These are phyloP conservation scores for Clonostachys rhizophaga DNA, from an alignment of 2,329 filamentous ascomycete species.

Conservation along the genomic window DNA sequence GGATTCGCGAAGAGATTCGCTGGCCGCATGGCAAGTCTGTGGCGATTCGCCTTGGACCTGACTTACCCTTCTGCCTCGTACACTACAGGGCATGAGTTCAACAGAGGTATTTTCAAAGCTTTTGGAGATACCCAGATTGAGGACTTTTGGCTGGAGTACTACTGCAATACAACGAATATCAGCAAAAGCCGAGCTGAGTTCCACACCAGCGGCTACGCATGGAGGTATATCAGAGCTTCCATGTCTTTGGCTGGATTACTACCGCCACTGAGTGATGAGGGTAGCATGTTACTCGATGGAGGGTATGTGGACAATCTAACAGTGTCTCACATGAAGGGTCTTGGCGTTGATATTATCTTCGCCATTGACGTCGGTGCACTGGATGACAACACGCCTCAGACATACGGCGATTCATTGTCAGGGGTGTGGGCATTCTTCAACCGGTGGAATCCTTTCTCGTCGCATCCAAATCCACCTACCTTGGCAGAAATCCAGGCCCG, in stretches of 20 bases:
- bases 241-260: slow-evolving; percentile 94
- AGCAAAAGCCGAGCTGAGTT: slow-evolving; percentile 89
- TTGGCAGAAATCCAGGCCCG: slow-evolving; percentile 93
- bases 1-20: slow-evolving; percentile 96
- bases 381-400: slow-evolving; percentile 87
- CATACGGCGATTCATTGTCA: slow-evolving; percentile 89
- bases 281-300: slow-evolving; percentile 92
- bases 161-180: slow-evolving; percentile 99
- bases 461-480: slow-evolving; percentile 86
- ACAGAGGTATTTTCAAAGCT: slow-evolving; percentile 96
- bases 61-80: slow-evolving; percentile 97
- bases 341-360: slow-evolving; percentile 92
- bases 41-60: slow-evolving; percentile 94
- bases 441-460: slow-evolving; percentile 93
- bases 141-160: slow-evolving; percentile 98
- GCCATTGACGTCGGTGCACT: slow-evolving; percentile 91
- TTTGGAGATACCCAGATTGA: slow-evolving; percentile 97
- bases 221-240: slow-evolving; percentile 92
- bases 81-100: slow-evolving; percentile 98
- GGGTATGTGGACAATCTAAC: slow-evolving; percentile 97
- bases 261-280: slow-evolving; percentile 93
- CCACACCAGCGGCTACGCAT: slow-evolving; percentile 94
- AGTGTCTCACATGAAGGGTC: slow-evolving; percentile 91
- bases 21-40: slow-evolving; percentile 97
- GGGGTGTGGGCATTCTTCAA: slow-evolving; percentile 95